Conservation (phyloP, 1,139 yeast species). For the Lodderomyces beijingensis region DNA sequence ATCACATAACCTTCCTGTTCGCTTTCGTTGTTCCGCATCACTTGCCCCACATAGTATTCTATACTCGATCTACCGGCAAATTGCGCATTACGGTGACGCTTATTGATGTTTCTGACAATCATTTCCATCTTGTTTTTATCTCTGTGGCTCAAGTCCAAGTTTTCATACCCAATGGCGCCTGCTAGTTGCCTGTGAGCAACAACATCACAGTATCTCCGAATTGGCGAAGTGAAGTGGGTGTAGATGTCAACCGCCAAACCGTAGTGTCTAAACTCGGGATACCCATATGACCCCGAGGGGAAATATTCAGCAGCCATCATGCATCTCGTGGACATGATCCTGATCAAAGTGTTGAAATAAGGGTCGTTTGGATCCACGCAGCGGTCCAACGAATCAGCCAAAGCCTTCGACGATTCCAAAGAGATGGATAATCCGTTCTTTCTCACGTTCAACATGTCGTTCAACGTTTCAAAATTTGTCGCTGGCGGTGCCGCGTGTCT, state of each 20-base stretch:
- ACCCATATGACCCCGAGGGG: constrained; percentile 87
- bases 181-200: constrained; percentile 97
- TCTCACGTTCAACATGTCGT: constrained; percentile 83
- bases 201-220: constrained; percentile 95
- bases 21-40: constrained; percentile 73
- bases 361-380: constrained; percentile 81
- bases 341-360: constrained; percentile 86
- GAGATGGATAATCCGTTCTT: constrained; percentile 72
- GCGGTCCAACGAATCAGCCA: constrained; percentile 90
- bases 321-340: constrained; percentile 97
- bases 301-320: constrained; percentile 99
- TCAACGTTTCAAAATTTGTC: constrained; percentile 81
- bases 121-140: constrained; percentile 88
- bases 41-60: constrained; percentile 97
- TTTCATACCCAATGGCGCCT: constrained; percentile 93
- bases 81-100: constrained; percentile 95
- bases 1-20: constrained; percentile 87
- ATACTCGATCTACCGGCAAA: constrained; percentile 98
- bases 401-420: constrained; percentile 79
- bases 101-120: constrained; percentile 85
- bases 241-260: constrained; percentile 97
- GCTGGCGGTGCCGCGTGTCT: constrained; percentile 97
- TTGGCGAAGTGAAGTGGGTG: constrained; percentile 98
- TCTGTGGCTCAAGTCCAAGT: constrained; percentile 74
- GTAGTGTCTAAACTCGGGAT: constrained; percentile 93